Evolutionary conservation across 805 yeast species (phyloP), one percentile per base, ranked within the genome.

Genomic region (Starmera caribaea): DNA sequence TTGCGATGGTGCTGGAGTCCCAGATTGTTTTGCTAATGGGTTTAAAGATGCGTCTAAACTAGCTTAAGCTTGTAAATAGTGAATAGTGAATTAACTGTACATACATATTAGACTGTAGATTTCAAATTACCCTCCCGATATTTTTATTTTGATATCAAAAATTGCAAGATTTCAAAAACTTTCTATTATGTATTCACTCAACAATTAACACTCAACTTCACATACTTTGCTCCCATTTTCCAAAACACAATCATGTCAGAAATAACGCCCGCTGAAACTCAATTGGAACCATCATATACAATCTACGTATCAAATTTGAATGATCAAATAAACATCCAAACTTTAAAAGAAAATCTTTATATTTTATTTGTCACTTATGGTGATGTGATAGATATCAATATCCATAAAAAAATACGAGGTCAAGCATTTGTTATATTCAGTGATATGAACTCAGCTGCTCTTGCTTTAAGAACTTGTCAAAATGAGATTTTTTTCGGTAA

Each of bases 1-100:
- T 47, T 83, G 87, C 8, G 74, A 71, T 34, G 90, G 95, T 1
- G 78, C 86, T 8, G 96, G 96, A 1, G 89, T 89, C 2, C 95
- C 96, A 2, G 96, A 89, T 59, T 81, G 89, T 46, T 80, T 86
- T 1, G 58, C 74, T 28, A 76, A 79, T 51, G 73, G 81, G 3
- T 68, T 82, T 39, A 71, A 68, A 37, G 74, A 68, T 41, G 92
- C 89, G 6, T 21, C 44, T n/a, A 37, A 39, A 39, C 35, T 54
- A 15, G 30, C 33, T 8, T 34, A 35, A 35, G 8, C 26, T 21
- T 21, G 26, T 21, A 21, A 7, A 21, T 21, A 21, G 26, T 21
- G 6, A 21, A 21, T n/a, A n/a, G n/a, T n/a, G n/a, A 21, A 7
- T 9, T 21, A 7, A 21, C 6, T 7, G 26, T 21, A 7, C 26